Conservation (phyloP, 768 basidiomycete species). For the Boletus bicolor region DNA sequence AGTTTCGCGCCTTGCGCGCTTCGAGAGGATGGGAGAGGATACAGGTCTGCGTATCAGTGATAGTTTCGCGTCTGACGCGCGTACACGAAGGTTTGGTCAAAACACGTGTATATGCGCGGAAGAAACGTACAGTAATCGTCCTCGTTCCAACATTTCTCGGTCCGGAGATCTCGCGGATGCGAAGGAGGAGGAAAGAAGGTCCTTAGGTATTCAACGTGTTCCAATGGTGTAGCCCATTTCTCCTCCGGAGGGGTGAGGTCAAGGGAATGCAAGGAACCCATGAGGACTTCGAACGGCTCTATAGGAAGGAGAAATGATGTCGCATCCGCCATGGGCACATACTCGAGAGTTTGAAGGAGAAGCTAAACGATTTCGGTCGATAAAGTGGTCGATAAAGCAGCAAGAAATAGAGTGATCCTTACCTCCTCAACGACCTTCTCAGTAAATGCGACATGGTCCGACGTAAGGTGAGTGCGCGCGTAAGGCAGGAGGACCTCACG, state of each 20-base stretch:
- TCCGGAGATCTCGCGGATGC: slow-evolving; percentile 28
- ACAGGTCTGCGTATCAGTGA: slow-evolving; percentile 34
- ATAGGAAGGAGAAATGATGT: slow-evolving; percentile 49
- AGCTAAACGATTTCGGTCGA: slow-evolving; percentile 34
- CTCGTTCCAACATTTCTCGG: slow-evolving; percentile 38
- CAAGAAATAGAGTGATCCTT: not conserved
- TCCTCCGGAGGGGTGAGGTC: slow-evolving; percentile 42
- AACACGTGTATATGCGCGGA: slow-evolving; percentile 17
- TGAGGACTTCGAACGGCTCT: slow-evolving; percentile 52
- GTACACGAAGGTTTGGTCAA: not conserved
- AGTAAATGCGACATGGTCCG: slow-evolving; percentile 54
- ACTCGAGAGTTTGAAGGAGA: slow-evolving; percentile 36
- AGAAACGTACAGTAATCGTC: slow-evolving; percentile 33
- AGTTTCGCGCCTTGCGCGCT: slow-evolving; percentile 45
- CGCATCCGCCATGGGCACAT: slow-evolving; percentile 48
- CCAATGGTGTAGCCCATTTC: slow-evolving; percentile 35
- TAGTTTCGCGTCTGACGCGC: slow-evolving; percentile 24
- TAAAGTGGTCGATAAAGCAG: not conserved
- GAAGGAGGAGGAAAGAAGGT: slow-evolving; percentile 12
- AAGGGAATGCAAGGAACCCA: slow-evolving; percentile 31
- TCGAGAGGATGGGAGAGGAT: slow-evolving; percentile 42
- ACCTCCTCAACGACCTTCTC: slow-evolving; percentile 48
- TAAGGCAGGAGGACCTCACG: slow-evolving; percentile 54
- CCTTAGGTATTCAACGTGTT: slow-evolving; percentile 20
- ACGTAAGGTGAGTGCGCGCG: slow-evolving; percentile 49